Conservation (phyloP, 2,329 filamentous ascomycete genomes). For the Ophiostoma quercus region DNA sequence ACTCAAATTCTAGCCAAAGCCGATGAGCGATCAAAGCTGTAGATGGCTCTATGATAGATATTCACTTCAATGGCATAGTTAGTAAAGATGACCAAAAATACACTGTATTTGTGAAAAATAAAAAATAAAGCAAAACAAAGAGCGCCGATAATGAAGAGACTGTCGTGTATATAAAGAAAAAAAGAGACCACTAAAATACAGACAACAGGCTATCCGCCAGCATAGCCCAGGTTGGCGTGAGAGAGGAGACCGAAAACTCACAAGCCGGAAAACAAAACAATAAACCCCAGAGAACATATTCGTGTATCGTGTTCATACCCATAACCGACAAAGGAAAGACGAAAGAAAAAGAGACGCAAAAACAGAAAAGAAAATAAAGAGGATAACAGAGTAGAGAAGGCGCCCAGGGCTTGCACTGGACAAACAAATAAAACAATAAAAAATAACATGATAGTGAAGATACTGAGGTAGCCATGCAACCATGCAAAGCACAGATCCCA, state of each 20-base stretch:
- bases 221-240: background rate
- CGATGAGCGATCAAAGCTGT: constrained; percentile 24
- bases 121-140: background rate
- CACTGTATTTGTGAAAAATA: background rate
- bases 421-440: too few relatives aligned
- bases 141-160: background rate
- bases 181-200: background rate
- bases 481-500: too few relatives aligned
- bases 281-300: constrained; percentile 1
- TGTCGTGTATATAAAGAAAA: background rate
- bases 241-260: background rate
- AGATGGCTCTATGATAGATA: background rate
- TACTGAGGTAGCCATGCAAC: too few relatives aligned
- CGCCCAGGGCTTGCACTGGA: background rate
- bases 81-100: background rate
- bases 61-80: too few relatives aligned
- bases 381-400: background rate
- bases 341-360: background rate
- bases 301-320: constrained; percentile 20
- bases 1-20: constrained; percentile 37
- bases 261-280: background rate
- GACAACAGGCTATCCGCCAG: background rate
- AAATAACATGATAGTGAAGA: too few relatives aligned
- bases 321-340: background rate
- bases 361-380: background rate